Evolutionary conservation across 805 yeast genomes (phyloP).

Genomic region (Wickerhamomyces canadensis): DNA sequence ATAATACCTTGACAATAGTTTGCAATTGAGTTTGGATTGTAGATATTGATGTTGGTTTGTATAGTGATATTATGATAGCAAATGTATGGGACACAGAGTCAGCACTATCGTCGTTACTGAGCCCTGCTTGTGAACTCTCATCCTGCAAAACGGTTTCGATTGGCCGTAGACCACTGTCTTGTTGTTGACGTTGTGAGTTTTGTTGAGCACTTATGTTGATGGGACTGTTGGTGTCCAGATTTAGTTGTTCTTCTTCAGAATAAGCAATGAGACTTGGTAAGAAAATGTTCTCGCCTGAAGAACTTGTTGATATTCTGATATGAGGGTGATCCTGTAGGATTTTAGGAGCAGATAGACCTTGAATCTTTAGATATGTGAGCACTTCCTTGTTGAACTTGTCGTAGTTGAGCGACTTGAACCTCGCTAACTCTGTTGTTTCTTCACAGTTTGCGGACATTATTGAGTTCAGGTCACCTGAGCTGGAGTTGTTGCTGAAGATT

Average conservation of each 20-base stretch:
- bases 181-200: background rate
- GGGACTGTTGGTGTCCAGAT: constrained; percentile 18
- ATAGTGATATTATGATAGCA: constrained; percentile 43
- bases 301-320: constrained; percentile 23
- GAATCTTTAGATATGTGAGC: constrained; percentile 13
- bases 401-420: constrained; percentile 17
- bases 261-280: constrained; percentile 25
- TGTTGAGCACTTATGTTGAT: constrained; percentile 1
- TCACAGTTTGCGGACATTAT: constrained; percentile 4
- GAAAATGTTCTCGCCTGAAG: constrained; percentile 30
- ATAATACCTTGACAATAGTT: constrained; percentile 38
- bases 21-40: constrained; percentile 37
- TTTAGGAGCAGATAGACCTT: constrained; percentile 18
- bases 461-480: constrained; percentile 16
- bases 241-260: constrained; percentile 25
- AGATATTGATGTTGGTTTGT: constrained; percentile 33
- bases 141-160: constrained; percentile 23
- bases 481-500: constrained; percentile 14
- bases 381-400: constrained; percentile 17
- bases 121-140: constrained; percentile 29
- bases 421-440: constrained; percentile 9
- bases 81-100: constrained; percentile 45
- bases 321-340: constrained; percentile 10
- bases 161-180: background rate
- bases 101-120: constrained; percentile 28